Evolutionary conservation across 176 grass and related monocot species (phyloP), one percentile per base, ranked within the genome.

Genomic region (Paspalum vaginatum): DNA sequence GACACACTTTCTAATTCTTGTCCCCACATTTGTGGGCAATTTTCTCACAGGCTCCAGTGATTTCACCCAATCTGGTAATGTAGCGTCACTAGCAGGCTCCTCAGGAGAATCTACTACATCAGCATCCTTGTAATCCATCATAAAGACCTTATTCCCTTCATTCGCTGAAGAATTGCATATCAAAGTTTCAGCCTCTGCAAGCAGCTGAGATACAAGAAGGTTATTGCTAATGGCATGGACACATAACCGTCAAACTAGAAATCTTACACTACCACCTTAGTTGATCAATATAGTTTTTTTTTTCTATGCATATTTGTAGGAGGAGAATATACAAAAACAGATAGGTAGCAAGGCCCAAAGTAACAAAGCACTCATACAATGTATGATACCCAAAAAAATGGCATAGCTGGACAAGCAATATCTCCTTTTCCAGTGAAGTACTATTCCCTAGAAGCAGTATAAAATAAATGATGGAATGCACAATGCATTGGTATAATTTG

Each of bases 11-110:
- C 96, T 95, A 47, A 98, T 98, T 89, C 96, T 91, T 20, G 96
- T 98, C 66, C 96, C 96, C 47, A 98, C 96, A 91, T 98, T 98
- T 62, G 96, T 98, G n/a, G 96, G 96, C 51, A 98, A 81, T 84
- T 98, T 98, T 83, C 84, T 91, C 74, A 98, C 96, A 65, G 92
- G 90, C 78, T 98, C 96, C 72, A 98, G 52, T 62, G 90, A 87
- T 78, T 93, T 83, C 78, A 93, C 96, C 96, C 96, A 98, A 80
- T 93, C 88, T 67, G 96, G 96, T 74, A 98, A 78, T 40, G 61
- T 81, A 58, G 61, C 74, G 81, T 93, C 80, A 85, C 67, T 55
- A 82, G 68, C 50, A 81, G 67, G 78, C 47, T 89, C 81, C 47
- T 84, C 90, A 45, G 90, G 87, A 47, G 83, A 78, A 82, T 51